Evolutionary conservation across 768 basidiomycete species (phyloP).

Genomic region (Phaffia australis): DNA sequence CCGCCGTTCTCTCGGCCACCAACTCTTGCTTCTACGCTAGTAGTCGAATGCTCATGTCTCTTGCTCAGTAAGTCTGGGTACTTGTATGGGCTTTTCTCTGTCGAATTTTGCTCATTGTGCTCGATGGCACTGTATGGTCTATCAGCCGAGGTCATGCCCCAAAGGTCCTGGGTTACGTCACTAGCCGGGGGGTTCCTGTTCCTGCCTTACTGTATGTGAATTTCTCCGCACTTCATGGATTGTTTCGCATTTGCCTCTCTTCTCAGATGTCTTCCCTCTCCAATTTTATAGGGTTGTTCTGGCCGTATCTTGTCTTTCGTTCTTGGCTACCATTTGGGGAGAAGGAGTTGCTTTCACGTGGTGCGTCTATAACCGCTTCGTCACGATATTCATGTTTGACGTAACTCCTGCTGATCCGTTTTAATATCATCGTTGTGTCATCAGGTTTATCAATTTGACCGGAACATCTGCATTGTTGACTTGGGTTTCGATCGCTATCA

Average conservation of each 20-base stretch:
- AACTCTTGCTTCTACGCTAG: constrained; percentile 59
- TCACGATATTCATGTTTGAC: background rate
- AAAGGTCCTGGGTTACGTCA: too few relatives aligned
- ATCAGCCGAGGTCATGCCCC: too few relatives aligned
- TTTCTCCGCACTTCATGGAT: too few relatives aligned
- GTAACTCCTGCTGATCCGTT: too few relatives aligned
- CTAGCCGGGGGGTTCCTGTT: too few relatives aligned
- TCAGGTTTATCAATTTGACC: constrained; percentile 51
- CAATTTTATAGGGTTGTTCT: constrained; percentile 43
- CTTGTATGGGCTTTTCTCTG: constrained; percentile 37
- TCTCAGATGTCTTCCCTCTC: too few relatives aligned
- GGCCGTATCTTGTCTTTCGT: constrained; percentile 46
- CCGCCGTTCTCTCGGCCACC: constrained; percentile 53
- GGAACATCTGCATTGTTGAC: constrained; percentile 59
- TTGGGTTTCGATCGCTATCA: constrained; percentile 50
- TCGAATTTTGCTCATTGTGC: too few relatives aligned
- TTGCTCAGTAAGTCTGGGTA: constrained; percentile 56
- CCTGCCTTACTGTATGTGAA: too few relatives aligned
- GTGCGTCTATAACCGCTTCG: constrained; percentile 16
- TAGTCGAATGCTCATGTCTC: constrained; percentile 50
- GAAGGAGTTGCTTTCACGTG: constrained; percentile 49
- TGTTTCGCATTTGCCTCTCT: too few relatives aligned
- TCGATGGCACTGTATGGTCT: too few relatives aligned
- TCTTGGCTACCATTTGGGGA: constrained; percentile 53
- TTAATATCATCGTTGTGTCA: too few relatives aligned